phyloP scores from a whole-genome alignment of 2,329 filamentous ascomycete genomes.

The Alternaria triticimaculans region DNA sequence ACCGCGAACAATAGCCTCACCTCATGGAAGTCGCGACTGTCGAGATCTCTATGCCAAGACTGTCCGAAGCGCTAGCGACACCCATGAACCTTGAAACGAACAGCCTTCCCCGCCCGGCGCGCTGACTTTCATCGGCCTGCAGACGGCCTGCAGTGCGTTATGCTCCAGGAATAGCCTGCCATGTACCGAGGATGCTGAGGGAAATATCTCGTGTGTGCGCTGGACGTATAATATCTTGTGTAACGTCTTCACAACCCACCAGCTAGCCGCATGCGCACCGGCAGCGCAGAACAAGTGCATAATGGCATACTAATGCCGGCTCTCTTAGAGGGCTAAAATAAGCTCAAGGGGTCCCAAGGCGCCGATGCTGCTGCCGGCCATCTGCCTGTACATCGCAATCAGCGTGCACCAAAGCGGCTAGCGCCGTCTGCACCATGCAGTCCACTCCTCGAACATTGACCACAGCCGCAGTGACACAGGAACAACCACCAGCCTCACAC shows the following conservation, averaged over 20 bases:
- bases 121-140: not conserved
- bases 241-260: not conserved
- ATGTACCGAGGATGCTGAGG: not conserved
- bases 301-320: conserved; percentile 2
- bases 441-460: conserved; percentile 13
- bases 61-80: not conserved
- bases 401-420: conserved; percentile 12
- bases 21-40: not conserved
- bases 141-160: conserved; percentile 3
- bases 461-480: conserved; percentile 14
- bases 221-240: not conserved
- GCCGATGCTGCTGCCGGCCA: conserved; percentile 11
- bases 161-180: conserved; percentile 5
- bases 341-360: conserved; percentile 4
- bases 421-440: conserved; percentile 7
- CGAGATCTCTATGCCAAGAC: conserved; percentile 5
- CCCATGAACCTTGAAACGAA: conserved; percentile 1
- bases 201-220: not conserved
- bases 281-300: not conserved
- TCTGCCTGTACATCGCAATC: conserved; percentile 12
- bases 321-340: not conserved
- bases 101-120: conserved; percentile 12
- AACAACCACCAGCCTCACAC: conserved; percentile 11
- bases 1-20: not conserved
- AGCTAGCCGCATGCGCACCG: not conserved